Evolutionary conservation across 192 early-diverging fungal genomes (phyloP).

Genomic region (Coemansia sp.): DNA sequence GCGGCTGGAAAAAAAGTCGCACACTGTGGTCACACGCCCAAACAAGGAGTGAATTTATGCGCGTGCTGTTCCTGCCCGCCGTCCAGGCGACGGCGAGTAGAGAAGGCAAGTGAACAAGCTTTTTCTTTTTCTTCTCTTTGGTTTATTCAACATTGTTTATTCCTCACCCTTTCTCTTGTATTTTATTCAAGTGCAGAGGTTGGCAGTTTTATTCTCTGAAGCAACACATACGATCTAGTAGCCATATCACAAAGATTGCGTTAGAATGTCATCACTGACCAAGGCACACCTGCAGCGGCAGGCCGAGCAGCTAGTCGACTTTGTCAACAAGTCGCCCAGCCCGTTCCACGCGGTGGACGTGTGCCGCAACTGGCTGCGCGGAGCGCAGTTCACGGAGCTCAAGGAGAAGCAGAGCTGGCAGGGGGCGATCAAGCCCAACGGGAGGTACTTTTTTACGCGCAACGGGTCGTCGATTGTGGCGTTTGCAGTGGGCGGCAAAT

Average conservation of each 20-base stretch:
- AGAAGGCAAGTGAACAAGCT: too few relatives aligned
- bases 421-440: slow-evolving; percentile 65
- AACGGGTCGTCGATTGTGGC: slow-evolving; percentile 86
- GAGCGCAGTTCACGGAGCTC: slow-evolving; percentile 83
- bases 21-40: too few relatives aligned
- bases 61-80: too few relatives aligned
- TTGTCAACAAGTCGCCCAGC: slow-evolving; percentile 89
- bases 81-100: too few relatives aligned
- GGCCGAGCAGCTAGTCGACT: slow-evolving; percentile 68
- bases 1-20: too few relatives aligned
- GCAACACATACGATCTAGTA: not conserved
- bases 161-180: not conserved
- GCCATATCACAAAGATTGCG: not conserved
- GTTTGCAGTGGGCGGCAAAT: slow-evolving; percentile 91
- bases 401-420: slow-evolving; percentile 86
- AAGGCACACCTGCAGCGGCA: slow-evolving; percentile 52
- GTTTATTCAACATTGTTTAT: not conserved
- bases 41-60: too few relatives aligned
- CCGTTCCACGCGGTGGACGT: slow-evolving; percentile 96
- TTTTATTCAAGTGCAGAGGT: not conserved
- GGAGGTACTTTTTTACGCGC: slow-evolving; percentile 96
- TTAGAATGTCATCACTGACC: slow-evolving; percentile 30
- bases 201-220: too few relatives aligned
- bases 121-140: slow-evolving; percentile 1
- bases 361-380: slow-evolving; percentile 63